These are phyloP conservation scores for Prototheca wickerhamii DNA, from an alignment of 163 green algal genomes.

Conservation along the genomic window DNA sequence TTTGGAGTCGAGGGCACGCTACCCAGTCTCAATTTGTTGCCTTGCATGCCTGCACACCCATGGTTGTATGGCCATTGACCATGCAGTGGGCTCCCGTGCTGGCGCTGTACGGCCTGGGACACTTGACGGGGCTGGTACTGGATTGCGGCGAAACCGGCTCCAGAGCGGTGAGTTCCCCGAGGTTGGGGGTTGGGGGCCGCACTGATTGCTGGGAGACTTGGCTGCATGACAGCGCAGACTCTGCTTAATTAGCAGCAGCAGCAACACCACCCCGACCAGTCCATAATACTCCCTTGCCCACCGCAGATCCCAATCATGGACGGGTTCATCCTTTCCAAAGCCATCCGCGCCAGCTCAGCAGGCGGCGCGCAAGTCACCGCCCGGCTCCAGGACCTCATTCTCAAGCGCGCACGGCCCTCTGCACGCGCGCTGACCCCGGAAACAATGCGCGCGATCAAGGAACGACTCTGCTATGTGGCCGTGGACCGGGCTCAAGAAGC, in stretches of 20 bases:
- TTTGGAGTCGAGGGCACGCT: not conserved
- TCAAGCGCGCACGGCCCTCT: not conserved
- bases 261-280: not conserved
- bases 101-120: constrained; percentile 61
- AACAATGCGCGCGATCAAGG: not conserved
- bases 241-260: too few species aligned
- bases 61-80: not conserved
- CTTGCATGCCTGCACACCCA: not conserved
- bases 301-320: not conserved
- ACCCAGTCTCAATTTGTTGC: too few species aligned
- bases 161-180: constrained; percentile 36
- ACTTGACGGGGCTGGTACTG: constrained; percentile 69
- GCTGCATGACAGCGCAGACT: not conserved
- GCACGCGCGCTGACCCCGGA: too few species aligned
- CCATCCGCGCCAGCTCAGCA: too few species aligned
- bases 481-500: not conserved
- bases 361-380: not conserved
- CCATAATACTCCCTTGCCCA: not conserved
- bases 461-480: constrained; percentile 3
- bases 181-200: not conserved
- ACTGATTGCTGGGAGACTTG: not conserved
- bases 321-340: not conserved
- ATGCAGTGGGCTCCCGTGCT: constrained; percentile 76
- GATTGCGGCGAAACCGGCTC: constrained; percentile 62
- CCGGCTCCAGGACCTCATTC: not conserved